Conservation (phyloP, 768 basidiomycete genomes). For the Crassisporium funariophilum region DNA sequence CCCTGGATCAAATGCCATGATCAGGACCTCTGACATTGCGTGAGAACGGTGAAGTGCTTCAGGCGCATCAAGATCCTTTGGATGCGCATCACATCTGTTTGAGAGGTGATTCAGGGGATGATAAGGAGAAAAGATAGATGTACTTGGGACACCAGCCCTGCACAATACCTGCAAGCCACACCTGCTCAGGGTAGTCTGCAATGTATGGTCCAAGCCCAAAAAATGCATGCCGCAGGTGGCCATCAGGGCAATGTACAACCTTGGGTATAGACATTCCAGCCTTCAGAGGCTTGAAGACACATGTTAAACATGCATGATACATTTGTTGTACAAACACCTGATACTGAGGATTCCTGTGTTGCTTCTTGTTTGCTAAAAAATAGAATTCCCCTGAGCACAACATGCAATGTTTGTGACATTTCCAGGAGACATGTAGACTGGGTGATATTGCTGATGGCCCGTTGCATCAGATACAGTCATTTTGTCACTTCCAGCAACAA, state of each 20-base stretch:
- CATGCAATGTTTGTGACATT: conserved; percentile 29
- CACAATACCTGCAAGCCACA: conserved; percentile 25
- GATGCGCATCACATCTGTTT: conserved; percentile 22
- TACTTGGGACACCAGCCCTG: conserved; percentile 20
- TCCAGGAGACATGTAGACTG: conserved; percentile 33
- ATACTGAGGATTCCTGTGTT: conserved; percentile 10
- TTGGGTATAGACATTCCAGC: conserved; percentile 18
- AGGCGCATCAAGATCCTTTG: conserved; percentile 24
- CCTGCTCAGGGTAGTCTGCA: conserved; percentile 40
- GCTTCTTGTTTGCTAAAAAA: neutral
- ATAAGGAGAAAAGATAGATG: neutral
- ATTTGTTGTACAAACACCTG: conserved; percentile 21
- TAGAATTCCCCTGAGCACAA: conserved; percentile 27
- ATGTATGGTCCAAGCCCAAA: conserved; percentile 34
- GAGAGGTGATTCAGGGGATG: neutral
- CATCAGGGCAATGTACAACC: conserved; percentile 31
- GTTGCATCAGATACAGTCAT: conserved; percentile 44
- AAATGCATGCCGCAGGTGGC: conserved; percentile 28
- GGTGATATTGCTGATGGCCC: conserved; percentile 41
- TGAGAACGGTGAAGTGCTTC: conserved; percentile 12
- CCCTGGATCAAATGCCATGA: neutral
- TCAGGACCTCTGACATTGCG: conserved; percentile 11
- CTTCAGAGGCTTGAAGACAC: conserved; percentile 9
- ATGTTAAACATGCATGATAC: conserved; percentile 16
- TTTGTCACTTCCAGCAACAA: conserved; percentile 42